Evolutionary conservation across 805 yeast species (phyloP).

Genomic region (Yamadazyma laniorum): DNA sequence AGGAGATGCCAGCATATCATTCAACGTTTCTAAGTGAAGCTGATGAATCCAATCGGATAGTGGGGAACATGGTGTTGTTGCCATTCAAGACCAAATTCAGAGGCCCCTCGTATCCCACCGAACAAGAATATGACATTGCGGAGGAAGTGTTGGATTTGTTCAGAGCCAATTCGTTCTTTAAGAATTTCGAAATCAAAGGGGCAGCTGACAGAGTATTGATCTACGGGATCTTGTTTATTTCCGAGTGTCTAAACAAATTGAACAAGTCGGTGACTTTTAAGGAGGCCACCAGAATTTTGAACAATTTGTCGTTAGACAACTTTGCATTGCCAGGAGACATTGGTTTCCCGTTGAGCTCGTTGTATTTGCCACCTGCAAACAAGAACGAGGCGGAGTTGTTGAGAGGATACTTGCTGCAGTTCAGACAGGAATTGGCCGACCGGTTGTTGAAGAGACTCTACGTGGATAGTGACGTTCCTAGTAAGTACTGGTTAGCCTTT

Average conservation of each 20-base stretch:
- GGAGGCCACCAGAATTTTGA: constrained; percentile 68
- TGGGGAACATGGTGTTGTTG: constrained; percentile 79
- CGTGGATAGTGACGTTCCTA: constrained; percentile 55
- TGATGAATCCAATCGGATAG: constrained; percentile 53
- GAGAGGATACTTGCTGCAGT: constrained; percentile 80
- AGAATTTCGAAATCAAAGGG: constrained; percentile 95
- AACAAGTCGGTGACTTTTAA: constrained; percentile 45
- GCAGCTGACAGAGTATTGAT: constrained; percentile 90
- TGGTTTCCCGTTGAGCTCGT: constrained; percentile 85
- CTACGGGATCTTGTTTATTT: constrained; percentile 87
- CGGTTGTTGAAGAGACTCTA: constrained; percentile 76
- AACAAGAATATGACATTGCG: constrained; percentile 76
- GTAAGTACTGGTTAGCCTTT: constrained; percentile 94
- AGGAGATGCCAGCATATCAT: constrained; percentile 65
- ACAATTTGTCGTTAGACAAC: constrained; percentile 81
- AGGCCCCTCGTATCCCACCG: constrained; percentile 86
- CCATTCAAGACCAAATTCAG: constrained; percentile 82
- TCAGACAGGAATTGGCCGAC: constrained; percentile 89
- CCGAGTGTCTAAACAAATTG: constrained; percentile 76
- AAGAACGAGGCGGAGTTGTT: constrained; percentile 76
- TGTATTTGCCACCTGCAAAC: constrained; percentile 71
- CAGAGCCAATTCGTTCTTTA: constrained; percentile 94
- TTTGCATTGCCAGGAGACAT: constrained; percentile 94
- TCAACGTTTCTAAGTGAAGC: constrained; percentile 69
- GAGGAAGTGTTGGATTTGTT: constrained; percentile 91